Evolutionary conservation across 2,329 filamentous ascomycete species (phyloP).

Genomic region (Nothophoma quercina): DNA sequence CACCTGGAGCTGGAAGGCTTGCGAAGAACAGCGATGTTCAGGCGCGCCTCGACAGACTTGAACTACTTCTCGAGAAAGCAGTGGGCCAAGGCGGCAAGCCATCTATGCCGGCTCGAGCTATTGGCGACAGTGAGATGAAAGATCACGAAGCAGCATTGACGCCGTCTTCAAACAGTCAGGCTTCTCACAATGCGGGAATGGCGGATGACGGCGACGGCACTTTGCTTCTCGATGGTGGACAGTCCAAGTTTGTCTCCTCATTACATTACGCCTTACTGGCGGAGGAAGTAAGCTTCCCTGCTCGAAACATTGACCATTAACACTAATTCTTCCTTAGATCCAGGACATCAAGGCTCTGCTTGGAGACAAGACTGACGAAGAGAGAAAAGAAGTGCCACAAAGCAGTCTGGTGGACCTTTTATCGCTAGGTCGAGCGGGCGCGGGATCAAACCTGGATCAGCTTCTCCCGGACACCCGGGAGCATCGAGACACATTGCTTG

Average conservation of each 20-base stretch:
- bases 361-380: slow-evolving; percentile 43
- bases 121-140: slow-evolving; percentile 28
- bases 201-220: slow-evolving; percentile 48
- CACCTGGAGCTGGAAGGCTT: slow-evolving; percentile 23
- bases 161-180: slow-evolving; percentile 45
- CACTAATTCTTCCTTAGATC: slow-evolving; percentile 32
- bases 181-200: slow-evolving; percentile 44
- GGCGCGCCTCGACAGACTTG: slow-evolving; percentile 47
- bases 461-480: slow-evolving; percentile 43
- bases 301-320: background rate
- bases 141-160: slow-evolving; percentile 35
- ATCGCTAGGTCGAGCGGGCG: slow-evolving; percentile 41
- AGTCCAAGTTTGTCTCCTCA: slow-evolving; percentile 51
- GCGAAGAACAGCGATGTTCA: slow-evolving; percentile 45
- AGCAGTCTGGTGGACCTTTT: slow-evolving; percentile 44
- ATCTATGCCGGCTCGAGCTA: slow-evolving; percentile 24
- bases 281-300: slow-evolving; percentile 42
- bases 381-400: slow-evolving; percentile 36
- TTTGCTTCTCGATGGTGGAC: slow-evolving; percentile 46
- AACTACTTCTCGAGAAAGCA: slow-evolving; percentile 45
- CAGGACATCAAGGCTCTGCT: slow-evolving; percentile 50
- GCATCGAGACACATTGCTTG: slow-evolving; percentile 43
- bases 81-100: slow-evolving; percentile 32
- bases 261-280: slow-evolving; percentile 51
- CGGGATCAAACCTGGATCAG: slow-evolving; percentile 34